phyloP scores from a whole-genome alignment of 805 yeast genomes.

The Ascoidea rubescens region DNA sequence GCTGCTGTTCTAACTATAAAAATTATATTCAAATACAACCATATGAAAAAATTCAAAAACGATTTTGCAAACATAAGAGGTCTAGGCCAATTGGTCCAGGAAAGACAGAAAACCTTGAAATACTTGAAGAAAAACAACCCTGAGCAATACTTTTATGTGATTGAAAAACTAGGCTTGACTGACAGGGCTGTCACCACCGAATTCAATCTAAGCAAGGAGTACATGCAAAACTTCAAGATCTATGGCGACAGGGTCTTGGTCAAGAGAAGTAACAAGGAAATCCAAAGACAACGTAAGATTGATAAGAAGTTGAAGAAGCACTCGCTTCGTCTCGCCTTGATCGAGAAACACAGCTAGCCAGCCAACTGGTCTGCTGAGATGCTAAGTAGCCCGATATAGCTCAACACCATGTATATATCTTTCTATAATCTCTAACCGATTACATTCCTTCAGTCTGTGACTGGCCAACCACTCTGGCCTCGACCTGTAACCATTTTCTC shows the following conservation, averaged over 20 bases:
- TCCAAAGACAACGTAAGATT: constrained; percentile 31
- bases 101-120: constrained; percentile 70
- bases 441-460: too few species aligned
- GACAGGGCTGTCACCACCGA: constrained; percentile 69
- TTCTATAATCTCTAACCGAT: too few species aligned
- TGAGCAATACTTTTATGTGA: constrained; percentile 70
- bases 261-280: constrained; percentile 36
- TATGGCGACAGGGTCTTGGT: constrained; percentile 64
- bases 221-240: constrained; percentile 64
- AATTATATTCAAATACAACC: constrained; percentile 66
- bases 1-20: constrained; percentile 81
- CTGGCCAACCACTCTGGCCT: too few species aligned
- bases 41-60: constrained; percentile 52
- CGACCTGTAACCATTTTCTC: too few species aligned
- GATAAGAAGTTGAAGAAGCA: constrained; percentile 29
- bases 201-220: constrained; percentile 66
- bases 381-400: too few species aligned
- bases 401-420: too few species aligned
- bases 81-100: constrained; percentile 75
- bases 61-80: constrained; percentile 58
- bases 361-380: too few species aligned
- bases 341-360: too few species aligned
- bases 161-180: constrained; percentile 75
- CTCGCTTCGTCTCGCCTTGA: too few species aligned
- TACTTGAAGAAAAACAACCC: constrained; percentile 76